These are phyloP conservation scores for Jaltomata sinuosa DNA, from an alignment of 257 asterid species.

Conservation along the genomic window DNA sequence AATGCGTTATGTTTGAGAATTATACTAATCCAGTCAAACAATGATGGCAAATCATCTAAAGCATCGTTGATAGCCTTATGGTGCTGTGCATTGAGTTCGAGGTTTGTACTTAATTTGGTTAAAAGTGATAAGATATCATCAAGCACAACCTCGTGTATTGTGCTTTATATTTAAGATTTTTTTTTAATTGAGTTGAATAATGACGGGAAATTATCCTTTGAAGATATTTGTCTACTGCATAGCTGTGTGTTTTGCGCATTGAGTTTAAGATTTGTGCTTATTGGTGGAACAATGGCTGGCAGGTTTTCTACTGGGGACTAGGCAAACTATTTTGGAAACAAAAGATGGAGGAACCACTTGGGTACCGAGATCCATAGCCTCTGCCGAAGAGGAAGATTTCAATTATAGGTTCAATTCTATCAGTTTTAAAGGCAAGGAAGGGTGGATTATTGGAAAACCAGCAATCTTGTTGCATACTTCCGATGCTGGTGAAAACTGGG, in stretches of 20 bases:
- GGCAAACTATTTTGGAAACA: slow-evolving; percentile 92
- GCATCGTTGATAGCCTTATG: neutral
- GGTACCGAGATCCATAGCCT: slow-evolving; percentile 71
- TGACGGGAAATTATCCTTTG: neutral
- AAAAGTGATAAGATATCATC: neutral
- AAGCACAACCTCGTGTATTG: neutral
- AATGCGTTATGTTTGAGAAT: neutral
- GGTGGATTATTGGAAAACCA: slow-evolving; percentile 97
- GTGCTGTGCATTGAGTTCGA: neutral
- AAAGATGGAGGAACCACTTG: slow-evolving; percentile 90
- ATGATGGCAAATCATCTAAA: neutral
- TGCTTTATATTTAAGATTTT: neutral
- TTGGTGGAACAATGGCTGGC: slow-evolving; percentile 2
- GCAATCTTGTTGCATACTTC: slow-evolving; percentile 76
- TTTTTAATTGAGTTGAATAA: neutral
- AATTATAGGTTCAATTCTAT: slow-evolving; percentile 85
- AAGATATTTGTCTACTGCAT: neutral
- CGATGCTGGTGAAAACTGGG: slow-evolving; percentile 82
- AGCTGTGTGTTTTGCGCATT: neutral
- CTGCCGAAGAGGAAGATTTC: slow-evolving; percentile 96
- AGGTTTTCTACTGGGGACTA: slow-evolving; percentile 83
- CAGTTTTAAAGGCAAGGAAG: slow-evolving; percentile 93
- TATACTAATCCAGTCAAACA: neutral
- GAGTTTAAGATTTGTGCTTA: neutral
- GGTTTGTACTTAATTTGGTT: neutral